These are phyloP conservation scores for Nigrospora oryzae DNA, from an alignment of 2,329 filamentous ascomycete species.

Conservation along the genomic window DNA sequence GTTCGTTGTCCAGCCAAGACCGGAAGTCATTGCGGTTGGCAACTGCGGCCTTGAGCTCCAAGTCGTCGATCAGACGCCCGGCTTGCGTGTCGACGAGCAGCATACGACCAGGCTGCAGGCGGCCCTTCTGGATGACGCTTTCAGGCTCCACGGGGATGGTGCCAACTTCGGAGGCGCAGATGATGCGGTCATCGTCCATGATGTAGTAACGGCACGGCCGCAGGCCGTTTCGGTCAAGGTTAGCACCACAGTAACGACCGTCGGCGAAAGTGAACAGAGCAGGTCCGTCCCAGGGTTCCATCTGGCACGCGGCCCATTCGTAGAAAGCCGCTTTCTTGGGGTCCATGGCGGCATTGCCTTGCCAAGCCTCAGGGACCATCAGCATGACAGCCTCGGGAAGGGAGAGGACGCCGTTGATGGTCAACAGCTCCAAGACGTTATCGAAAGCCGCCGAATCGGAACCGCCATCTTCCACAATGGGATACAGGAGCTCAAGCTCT, in stretches of 20 bases:
- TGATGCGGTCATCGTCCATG: conserved; percentile 92
- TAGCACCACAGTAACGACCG: conserved; percentile 92
- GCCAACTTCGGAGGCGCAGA: conserved; percentile 94
- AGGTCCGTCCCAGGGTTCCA: conserved; percentile 98
- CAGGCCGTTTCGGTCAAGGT: conserved; percentile 90
- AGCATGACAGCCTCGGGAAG: conserved; percentile 96
- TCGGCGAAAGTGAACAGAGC: conserved; percentile 96
- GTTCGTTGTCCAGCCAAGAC: conserved; percentile 76
- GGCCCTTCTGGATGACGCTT: conserved; percentile 83
- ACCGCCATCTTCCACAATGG: conserved; percentile 91
- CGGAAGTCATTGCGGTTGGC: conserved; percentile 82
- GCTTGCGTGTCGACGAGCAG: conserved; percentile 83
- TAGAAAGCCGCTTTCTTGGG: conserved; percentile 95
- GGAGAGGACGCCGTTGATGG: conserved; percentile 92
- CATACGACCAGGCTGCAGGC: conserved; percentile 92
- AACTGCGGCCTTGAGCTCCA: conserved; percentile 83
- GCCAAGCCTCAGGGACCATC: conserved; percentile 97
- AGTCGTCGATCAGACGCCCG: conserved; percentile 89
- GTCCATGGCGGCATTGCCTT: conserved; percentile 87
- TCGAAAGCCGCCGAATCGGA: conserved; percentile 97
- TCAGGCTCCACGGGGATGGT: conserved; percentile 89
- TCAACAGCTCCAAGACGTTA: conserved; percentile 88
- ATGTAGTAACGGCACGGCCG: conserved; percentile 96
- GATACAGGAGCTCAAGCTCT: conserved; percentile 83
- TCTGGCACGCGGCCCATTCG: conserved; percentile 96